Percentiles rank a stretch among this genome's conserved stretches.
Evolutionary conservation across 305 asterid genomes (phyloP).

Genomic region (Coffea humblotiana): DNA sequence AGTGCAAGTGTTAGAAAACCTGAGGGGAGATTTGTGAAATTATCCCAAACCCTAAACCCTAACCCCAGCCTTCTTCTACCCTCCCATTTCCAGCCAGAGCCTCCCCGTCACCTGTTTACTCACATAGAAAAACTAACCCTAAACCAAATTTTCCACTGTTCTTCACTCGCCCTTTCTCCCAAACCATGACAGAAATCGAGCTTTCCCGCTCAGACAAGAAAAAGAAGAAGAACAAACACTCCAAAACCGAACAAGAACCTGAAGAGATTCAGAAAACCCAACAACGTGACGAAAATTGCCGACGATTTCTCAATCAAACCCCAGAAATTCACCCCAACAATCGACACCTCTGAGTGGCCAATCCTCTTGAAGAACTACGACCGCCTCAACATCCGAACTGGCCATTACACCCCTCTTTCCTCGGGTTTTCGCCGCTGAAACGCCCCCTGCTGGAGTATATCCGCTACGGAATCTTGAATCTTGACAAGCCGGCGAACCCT

Average conservation of each 20-base stretch:
- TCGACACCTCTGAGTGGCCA: conserved; percentile 94
- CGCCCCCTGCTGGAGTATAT: conserved; percentile 79
- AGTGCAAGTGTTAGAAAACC: too few species aligned
- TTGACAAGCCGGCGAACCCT: conserved; percentile 91
- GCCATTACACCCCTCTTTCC: conserved; percentile 95
- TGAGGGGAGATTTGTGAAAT: too few species aligned
- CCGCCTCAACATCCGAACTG: conserved; percentile 82
- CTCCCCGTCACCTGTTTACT: too few species aligned
- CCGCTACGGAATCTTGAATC: conserved; percentile 81
- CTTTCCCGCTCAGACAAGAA: conserved; percentile 61
- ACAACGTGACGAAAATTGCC: conserved; percentile 13
- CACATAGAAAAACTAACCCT: too few species aligned
- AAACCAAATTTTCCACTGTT: too few species aligned
- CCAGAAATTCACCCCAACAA: conserved; percentile 73
- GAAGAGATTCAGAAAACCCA: background rate
- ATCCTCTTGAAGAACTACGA: conserved; percentile 90
- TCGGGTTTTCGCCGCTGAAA: conserved; percentile 86
- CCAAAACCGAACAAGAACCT: conserved; percentile 28
- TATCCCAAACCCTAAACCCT: too few species aligned
- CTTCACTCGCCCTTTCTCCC: too few species aligned
- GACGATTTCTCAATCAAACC: conserved; percentile 71
- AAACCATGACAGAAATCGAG: conserved; percentile 71
- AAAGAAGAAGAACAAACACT: conserved; percentile 63
- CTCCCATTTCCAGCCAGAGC: too few species aligned
- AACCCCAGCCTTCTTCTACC: too few species aligned